These are phyloP conservation scores for Komagataella mondaviorum DNA, from an alignment of 805 yeast genomes.

Conservation along the genomic window DNA sequence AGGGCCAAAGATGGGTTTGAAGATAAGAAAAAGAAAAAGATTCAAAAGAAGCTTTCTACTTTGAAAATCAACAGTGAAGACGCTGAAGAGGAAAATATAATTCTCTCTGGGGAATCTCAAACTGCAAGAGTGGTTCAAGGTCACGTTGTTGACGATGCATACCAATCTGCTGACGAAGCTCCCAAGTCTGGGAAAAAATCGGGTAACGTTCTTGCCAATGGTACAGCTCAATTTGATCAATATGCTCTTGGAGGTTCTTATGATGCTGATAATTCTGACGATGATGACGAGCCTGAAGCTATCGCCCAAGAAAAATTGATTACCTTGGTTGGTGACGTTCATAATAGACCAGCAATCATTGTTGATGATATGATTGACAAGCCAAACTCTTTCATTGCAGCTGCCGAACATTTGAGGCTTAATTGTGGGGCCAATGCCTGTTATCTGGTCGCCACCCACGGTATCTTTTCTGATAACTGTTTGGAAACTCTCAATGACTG, in stretches of 20 bases:
- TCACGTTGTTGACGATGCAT: constrained; percentile 82
- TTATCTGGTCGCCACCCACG: constrained; percentile 90
- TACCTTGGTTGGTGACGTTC: constrained; percentile 93
- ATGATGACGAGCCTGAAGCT: constrained; percentile 63
- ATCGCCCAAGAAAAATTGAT: constrained; percentile 70
- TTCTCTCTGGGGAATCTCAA: constrained; percentile 70
- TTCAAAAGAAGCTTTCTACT: constrained; percentile 8
- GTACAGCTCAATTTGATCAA: constrained; percentile 7
- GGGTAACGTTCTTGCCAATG: neutral
- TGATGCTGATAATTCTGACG: constrained; percentile 78
- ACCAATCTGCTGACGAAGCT: neutral
- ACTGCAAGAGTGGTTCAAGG: constrained; percentile 95
- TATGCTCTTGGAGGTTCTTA: constrained; percentile 73
- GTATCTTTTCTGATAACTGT: constrained; percentile 81
- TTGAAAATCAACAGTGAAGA: constrained; percentile 22
- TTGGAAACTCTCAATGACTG: constrained; percentile 67
- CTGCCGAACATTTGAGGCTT: constrained; percentile 92
- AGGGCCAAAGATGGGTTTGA: constrained; percentile 57
- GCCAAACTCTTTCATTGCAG: constrained; percentile 87
- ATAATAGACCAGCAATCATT: constrained; percentile 82
- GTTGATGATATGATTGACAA: constrained; percentile 96
- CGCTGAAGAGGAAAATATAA: constrained; percentile 52
- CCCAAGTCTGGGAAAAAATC: neutral
- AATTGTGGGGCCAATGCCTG: constrained; percentile 95
- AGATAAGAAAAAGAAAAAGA: constrained; percentile 27